These are phyloP conservation scores for Geotrichum europaeum DNA, from an alignment of 1,139 yeast species.

Conservation along the genomic window DNA sequence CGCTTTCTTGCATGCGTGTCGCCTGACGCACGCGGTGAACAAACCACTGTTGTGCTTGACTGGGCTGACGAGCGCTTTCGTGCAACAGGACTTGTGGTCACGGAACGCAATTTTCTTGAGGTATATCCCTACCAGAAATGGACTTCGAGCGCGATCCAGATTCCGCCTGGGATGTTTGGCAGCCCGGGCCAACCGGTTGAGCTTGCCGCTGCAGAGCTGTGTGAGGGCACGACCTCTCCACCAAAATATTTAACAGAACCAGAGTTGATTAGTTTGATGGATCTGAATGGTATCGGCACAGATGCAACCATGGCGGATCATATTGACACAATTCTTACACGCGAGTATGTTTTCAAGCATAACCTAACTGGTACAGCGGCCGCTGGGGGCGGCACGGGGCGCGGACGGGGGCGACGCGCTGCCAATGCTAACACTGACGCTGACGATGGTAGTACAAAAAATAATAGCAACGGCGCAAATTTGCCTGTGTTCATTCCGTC, in stretches of 20 bases:
- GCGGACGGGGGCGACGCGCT: slow-evolving; percentile 21
- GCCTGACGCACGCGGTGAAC: slow-evolving; percentile 76
- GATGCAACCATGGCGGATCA: slow-evolving; percentile 99
- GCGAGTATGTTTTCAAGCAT: slow-evolving; percentile 59
- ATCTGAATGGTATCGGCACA: slow-evolving; percentile 94
- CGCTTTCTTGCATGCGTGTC: slow-evolving; percentile 91
- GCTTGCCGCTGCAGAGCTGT: slow-evolving; percentile 51
- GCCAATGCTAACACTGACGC: neutral
- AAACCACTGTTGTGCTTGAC: slow-evolving; percentile 53
- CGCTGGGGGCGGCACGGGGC: slow-evolving; percentile 12
- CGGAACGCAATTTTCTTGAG: slow-evolving; percentile 70
- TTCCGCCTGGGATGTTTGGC: slow-evolving; percentile 55
- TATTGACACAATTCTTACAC: slow-evolving; percentile 64
- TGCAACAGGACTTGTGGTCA: slow-evolving; percentile 66
- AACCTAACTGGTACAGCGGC: slow-evolving; percentile 16
- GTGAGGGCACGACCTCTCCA: slow-evolving; percentile 70
- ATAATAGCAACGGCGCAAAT: neutral
- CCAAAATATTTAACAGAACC: slow-evolving; percentile 86
- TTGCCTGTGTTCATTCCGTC: slow-evolving; percentile 57
- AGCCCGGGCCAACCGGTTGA: slow-evolving; percentile 49
- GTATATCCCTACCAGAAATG: slow-evolving; percentile 66
- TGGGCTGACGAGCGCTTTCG: slow-evolving; percentile 77
- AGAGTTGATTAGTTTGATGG: slow-evolving; percentile 90
- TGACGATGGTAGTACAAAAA: neutral
- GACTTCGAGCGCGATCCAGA: slow-evolving; percentile 49